A percentile compares a stretch with the other conserved stretches of the same genome.
Conservation (phyloP, 164 flowering plant species). For the Magnolia sinica region DNA sequence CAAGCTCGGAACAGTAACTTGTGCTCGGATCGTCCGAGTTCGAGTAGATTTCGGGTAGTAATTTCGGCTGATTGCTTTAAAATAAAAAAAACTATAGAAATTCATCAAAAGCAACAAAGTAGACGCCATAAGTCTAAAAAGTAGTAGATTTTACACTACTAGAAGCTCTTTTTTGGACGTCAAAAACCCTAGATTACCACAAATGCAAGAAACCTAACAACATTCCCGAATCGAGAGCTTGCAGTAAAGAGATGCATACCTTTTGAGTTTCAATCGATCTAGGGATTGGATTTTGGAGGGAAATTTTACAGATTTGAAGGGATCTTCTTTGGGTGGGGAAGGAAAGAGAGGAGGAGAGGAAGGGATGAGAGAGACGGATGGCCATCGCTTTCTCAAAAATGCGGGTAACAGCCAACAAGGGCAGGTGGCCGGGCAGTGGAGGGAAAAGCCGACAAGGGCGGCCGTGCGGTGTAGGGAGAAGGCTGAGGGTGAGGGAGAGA, state of each 20-base stretch:
- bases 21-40: no score
- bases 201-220: background rate
- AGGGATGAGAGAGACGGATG: slow-evolving; percentile 13
- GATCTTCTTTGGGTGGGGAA: slow-evolving; percentile 2
- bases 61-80: no score
- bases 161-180: background rate
- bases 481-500: no score
- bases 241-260: slow-evolving; percentile 3
- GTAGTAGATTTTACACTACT: background rate
- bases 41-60: no score
- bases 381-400: slow-evolving; percentile 11
- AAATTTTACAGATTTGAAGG: slow-evolving; percentile 9
- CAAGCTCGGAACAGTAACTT: no score
- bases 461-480: no score
- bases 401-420: no score
- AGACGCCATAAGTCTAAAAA: background rate
- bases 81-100: no score
- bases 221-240: background rate
- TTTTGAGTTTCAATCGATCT: slow-evolving; percentile 11
- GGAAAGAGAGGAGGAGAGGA: slow-evolving; percentile 4
- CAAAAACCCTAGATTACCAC: no score
- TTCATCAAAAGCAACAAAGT: background rate
- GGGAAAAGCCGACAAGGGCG: no score
- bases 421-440: no score
- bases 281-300: slow-evolving; percentile 2